Percentiles rank a stretch among this genome's conserved stretches.
Conservation (phyloP, 345 rosid genomes). For the Lepidium sativum region DNA sequence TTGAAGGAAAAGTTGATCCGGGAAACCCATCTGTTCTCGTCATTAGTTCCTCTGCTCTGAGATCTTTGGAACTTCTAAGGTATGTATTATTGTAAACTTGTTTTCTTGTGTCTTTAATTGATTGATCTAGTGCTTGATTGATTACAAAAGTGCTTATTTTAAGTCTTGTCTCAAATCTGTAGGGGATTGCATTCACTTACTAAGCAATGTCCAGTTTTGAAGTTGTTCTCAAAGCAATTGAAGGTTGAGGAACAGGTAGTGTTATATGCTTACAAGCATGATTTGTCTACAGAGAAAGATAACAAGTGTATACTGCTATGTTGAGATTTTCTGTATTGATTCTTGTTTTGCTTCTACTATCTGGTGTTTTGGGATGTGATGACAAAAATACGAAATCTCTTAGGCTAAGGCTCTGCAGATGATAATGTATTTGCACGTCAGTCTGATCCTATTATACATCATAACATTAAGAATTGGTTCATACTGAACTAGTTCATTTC, state of each 20-base stretch:
- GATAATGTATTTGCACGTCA: slow-evolving; percentile 44
- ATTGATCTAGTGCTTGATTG: neutral
- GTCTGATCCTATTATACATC: slow-evolving; percentile 33
- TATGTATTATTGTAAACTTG: neutral
- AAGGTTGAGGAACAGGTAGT: slow-evolving; percentile 86
- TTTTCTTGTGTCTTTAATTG: neutral
- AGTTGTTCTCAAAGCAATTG: slow-evolving; percentile 84
- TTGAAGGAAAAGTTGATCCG: slow-evolving; percentile 46
- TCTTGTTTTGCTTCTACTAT: neutral
- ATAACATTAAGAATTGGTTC: neutral
- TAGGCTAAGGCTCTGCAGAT: slow-evolving; percentile 29
- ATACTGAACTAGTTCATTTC: neutral
- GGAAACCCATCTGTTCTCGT: slow-evolving; percentile 72
- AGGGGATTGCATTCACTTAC: slow-evolving; percentile 68
- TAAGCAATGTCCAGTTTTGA: slow-evolving; percentile 58
- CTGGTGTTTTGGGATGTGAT: slow-evolving; percentile 25
- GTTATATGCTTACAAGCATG: neutral
- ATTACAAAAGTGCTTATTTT: neutral
- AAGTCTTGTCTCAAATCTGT: neutral
- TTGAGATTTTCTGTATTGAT: neutral
- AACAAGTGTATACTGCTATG: neutral
- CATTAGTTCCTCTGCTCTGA: slow-evolving; percentile 60
- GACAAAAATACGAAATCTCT: slow-evolving; percentile 17
- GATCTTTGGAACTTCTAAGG: slow-evolving; percentile 71
- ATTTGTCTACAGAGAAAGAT: neutral